Evolutionary conservation across 164 flowering plant species (phyloP).

Genomic region (Piper betle): DNA sequence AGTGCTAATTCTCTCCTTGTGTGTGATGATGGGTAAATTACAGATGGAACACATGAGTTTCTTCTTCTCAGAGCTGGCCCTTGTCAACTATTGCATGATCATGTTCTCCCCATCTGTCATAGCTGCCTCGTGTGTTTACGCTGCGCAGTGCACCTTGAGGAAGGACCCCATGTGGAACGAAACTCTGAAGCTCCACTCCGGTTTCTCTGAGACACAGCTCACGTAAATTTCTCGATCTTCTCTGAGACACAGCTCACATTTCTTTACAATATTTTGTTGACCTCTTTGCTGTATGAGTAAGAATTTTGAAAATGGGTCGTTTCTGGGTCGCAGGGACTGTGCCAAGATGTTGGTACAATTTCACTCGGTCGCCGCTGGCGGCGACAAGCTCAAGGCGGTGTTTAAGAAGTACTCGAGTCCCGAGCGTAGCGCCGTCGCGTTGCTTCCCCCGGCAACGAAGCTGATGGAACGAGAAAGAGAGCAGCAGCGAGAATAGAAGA

Average conservation of each 20-base stretch:
- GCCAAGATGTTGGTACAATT: conserved; percentile 34
- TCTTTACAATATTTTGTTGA: too few relatives aligned
- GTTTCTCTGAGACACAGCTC: not conserved
- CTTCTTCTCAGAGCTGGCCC: conserved; percentile 61
- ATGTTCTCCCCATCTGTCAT: conserved; percentile 62
- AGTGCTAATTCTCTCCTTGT: too few relatives aligned
- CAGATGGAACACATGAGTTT: conserved; percentile 62
- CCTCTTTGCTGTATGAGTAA: too few relatives aligned
- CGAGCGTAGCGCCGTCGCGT: conserved; percentile 42
- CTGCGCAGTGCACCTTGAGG: conserved; percentile 54
- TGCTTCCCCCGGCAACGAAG: conserved; percentile 43
- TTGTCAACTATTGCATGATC: conserved; percentile 52
- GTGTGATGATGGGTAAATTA: too few relatives aligned
- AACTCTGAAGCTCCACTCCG: conserved; percentile 68
- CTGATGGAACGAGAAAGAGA: conserved; percentile 9
- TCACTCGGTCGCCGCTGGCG: conserved; percentile 32
- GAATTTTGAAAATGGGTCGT: too few relatives aligned
- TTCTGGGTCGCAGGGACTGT: too few relatives aligned
- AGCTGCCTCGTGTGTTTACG: conserved; percentile 92
- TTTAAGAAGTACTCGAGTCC: conserved; percentile 49
- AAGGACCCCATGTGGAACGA: conserved; percentile 55
- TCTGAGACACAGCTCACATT: too few relatives aligned
- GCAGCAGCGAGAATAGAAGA: too few relatives aligned
- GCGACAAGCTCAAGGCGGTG: conserved; percentile 36
- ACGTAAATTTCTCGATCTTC: too few relatives aligned